Base-by-base conservation (phyloP, 2,329 filamentous ascomycete genomes). In the Parafenestella ontariensis region DNA sequence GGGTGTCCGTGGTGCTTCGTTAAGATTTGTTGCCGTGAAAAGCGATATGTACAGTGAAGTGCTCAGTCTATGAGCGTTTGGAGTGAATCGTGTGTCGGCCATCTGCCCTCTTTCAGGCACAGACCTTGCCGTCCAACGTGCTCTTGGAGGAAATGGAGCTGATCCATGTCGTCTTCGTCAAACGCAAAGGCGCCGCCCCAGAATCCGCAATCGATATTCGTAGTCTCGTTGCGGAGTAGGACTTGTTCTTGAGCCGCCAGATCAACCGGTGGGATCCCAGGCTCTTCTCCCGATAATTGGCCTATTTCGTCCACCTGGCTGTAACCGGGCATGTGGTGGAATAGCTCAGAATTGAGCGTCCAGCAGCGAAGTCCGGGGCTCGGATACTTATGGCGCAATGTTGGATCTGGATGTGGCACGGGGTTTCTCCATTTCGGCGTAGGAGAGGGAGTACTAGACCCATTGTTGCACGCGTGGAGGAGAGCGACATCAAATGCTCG, bases 401-500 rank as follows among this genome's bases (percentile, higher is more conserved):
- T 60, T 1, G 65, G 58, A 31, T 67, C 49, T 5, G 56, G 56
- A 23, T 71, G 58, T 9, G 62, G 62, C n/a, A 56, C 56, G 15
- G 65, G 59, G 20, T 68, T 65, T 10, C 56, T 50, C 55, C 57
- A 58, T 11, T 53, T 46, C 6, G 61, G 59, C 2, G 66, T 72
- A 1, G 69, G 68, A 2, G 70, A 73, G 21, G 68, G 69, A 13
- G 62, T 72, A 13, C 65, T 62, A 24, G 63, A 58, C 20, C 72
- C 73, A 46, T 69, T 69, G 40, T 69, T 62, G 58, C 78, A 80
- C 9, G 76, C 70, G 51, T 78, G 74, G 3, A 79, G 66, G 9
- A 79, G 70, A 1, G 76, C 73, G 10, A 80, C 76, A 45, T 80
- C 78, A 61, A 77, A 80, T 23, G 78, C 78, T 41, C 69, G 62